These are phyloP conservation scores for Penicillium concentricum DNA, from an alignment of 2,329 filamentous ascomycete species.

Conservation along the genomic window DNA sequence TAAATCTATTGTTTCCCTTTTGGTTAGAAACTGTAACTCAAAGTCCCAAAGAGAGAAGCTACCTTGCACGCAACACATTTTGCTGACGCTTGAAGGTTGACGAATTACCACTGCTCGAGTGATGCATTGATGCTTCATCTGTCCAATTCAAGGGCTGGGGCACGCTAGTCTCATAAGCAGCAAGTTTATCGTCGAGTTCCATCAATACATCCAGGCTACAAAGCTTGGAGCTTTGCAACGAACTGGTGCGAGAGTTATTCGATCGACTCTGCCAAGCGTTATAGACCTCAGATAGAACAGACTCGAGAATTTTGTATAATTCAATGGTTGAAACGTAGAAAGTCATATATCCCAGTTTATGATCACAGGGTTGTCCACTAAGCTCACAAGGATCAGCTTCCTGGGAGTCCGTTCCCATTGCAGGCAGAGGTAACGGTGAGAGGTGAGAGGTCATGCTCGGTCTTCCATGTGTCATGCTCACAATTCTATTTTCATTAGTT, in stretches of 20 bases:
- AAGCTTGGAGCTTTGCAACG: constrained; percentile 11
- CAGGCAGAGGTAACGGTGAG: constrained; percentile 24
- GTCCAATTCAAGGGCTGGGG: constrained; percentile 28
- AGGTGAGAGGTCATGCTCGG: constrained; percentile 36
- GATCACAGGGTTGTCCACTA: constrained; percentile 11
- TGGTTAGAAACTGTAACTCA: background rate
- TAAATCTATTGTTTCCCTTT: constrained; percentile 21
- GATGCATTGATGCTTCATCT: background rate
- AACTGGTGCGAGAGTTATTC: constrained; percentile 6
- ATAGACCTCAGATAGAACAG: constrained; percentile 38
- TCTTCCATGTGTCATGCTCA: constrained; percentile 42
- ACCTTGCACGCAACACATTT: constrained; percentile 33
- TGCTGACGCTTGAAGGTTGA: constrained; percentile 25
- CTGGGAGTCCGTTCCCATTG: constrained; percentile 12
- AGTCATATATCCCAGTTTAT: constrained; percentile 19
- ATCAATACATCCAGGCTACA: constrained; percentile 28
- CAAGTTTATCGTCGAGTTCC: constrained; percentile 28
- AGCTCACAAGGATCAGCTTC: constrained; percentile 20
- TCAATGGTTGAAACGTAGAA: constrained; percentile 31
- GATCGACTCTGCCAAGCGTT: constrained; percentile 28
- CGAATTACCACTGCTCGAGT: background rate
- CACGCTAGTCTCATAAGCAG: constrained; percentile 23
- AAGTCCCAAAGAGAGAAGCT: background rate
- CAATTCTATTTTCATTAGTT: constrained; percentile 23
- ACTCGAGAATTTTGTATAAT: constrained; percentile 32